Evolutionary conservation across 345 rosid genomes (phyloP), one percentile per base, ranked within the genome.

Genomic region (Linum tenue): DNA sequence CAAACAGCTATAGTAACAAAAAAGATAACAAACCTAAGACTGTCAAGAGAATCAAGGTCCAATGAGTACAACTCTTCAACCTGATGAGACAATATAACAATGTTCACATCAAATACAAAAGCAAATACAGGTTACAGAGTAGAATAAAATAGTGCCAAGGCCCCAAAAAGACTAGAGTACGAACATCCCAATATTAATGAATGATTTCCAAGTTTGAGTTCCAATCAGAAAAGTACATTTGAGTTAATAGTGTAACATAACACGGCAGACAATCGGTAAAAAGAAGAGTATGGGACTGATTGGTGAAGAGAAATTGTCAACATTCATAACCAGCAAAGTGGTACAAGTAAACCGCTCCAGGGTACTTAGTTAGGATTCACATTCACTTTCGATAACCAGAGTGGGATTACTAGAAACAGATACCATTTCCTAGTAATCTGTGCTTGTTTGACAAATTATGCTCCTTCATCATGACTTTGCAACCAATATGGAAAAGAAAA

Each of bases 21-120:
- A 42, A 39, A 66, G 68, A 56, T 4, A 65, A 69, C 76, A 57
- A 63, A 92, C 99, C 91, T 85, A 70, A 90, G 92, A 77, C 72
- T 84, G 75, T 88, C 83, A 65, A 94, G 88, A 77, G 88, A 80
- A 72, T 94, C 96, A 69, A 84, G 78, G 74, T 94, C 97, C 83
- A 94, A 76, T 14, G 97, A 90, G 69, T 94, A 94, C 83, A 90
- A 65, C 68, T 94, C 97, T 73, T 94, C 99, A 69, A 94, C 99
- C 99, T 94, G 86, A 41, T 11, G 55, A 66, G 61, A 60, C 69
- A 66, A 39, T 55, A 50, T 42, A 63, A 65, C 67, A 67, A 55
- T 15, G 56, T 16, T 2, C 1, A 35, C 10, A 41, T 41, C 53
- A 63, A 10, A 64, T 65, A 67, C 55, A 16, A 42, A 22, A 9